Evolutionary conservation across 1,139 yeast genomes (phyloP).

Genomic region (Lodderomyces jiufengensis): DNA sequence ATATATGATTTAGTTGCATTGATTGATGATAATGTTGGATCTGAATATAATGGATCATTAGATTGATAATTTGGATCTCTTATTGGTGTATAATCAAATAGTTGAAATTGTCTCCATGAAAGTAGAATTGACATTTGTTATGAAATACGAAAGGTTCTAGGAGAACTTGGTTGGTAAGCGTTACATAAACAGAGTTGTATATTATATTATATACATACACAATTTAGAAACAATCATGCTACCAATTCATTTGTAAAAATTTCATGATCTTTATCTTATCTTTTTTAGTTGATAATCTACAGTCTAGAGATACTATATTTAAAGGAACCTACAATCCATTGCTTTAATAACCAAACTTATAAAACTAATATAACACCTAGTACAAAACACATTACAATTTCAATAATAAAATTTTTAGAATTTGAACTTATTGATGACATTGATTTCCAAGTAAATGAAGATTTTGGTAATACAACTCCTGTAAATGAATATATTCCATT

Average conservation of each 20-base stretch:
- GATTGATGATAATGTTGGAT: slow-evolving; percentile 63
- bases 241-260: slow-evolving; percentile 10
- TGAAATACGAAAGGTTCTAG: not conserved
- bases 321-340: not conserved
- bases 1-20: slow-evolving; percentile 52
- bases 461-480: slow-evolving; percentile 12
- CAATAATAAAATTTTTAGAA: slow-evolving; percentile 2
- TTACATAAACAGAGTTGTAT: too few relatives aligned
- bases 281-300: not conserved
- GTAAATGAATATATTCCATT: slow-evolving; percentile 7
- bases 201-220: too few relatives aligned
- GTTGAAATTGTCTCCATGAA: slow-evolving; percentile 84
- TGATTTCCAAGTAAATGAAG: slow-evolving; percentile 9
- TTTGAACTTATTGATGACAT: slow-evolving; percentile 3
- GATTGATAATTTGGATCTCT: slow-evolving; percentile 76
- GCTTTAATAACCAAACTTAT: too few relatives aligned
- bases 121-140: slow-evolving; percentile 21
- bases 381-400: slow-evolving; percentile 1
- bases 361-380: too few relatives aligned
- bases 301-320: not conserved
- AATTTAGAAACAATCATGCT: too few relatives aligned
- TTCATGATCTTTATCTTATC: not conserved
- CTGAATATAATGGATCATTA: slow-evolving; percentile 69
- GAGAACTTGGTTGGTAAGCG: not conserved
- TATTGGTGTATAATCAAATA: slow-evolving; percentile 81